Percentiles rank a stretch among this genome's conserved stretches.
Evolutionary conservation across 2,329 filamentous ascomycete species (phyloP).

Genomic region (Colletotrichum simmondsii): DNA sequence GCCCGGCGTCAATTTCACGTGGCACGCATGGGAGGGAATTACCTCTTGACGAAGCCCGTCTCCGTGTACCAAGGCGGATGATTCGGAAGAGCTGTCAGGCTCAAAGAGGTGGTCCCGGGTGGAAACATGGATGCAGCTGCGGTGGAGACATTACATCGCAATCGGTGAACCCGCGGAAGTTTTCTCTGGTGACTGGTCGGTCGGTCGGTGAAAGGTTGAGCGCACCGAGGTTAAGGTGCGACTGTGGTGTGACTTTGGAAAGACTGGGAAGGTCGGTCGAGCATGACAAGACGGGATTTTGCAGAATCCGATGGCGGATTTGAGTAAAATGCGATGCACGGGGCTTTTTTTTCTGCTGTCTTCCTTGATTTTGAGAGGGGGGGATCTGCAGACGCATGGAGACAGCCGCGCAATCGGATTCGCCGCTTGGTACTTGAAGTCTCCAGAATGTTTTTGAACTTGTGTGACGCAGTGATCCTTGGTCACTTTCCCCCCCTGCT

Average conservation of each 20-base stretch:
- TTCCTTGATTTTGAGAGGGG: constrained; percentile 10
- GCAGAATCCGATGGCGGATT: constrained; percentile 24
- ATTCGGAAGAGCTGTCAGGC: neutral
- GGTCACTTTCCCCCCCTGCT: neutral
- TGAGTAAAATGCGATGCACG: constrained; percentile 23
- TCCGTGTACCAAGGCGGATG: neutral
- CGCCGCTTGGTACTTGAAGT: neutral
- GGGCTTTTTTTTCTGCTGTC: neutral
- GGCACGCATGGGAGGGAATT: neutral
- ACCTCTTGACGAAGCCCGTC: neutral
- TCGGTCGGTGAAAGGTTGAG: neutral
- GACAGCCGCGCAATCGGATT: constrained; percentile 23
- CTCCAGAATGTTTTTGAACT: neutral
- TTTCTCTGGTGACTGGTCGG: neutral
- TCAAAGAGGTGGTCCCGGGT: too few relatives aligned
- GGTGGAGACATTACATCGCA: neutral
- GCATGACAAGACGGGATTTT: constrained; percentile 15
- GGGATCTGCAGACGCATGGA: constrained; percentile 10
- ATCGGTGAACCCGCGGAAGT: neutral
- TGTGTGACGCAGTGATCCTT: neutral
- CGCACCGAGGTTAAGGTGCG: neutral
- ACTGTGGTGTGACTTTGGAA: neutral
- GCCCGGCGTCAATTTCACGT: neutral
- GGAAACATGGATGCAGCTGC: neutral
- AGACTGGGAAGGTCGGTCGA: neutral